These are phyloP conservation scores for Coelastrella sp. DNA, from an alignment of 139 green algal species.

Conservation along the genomic window DNA sequence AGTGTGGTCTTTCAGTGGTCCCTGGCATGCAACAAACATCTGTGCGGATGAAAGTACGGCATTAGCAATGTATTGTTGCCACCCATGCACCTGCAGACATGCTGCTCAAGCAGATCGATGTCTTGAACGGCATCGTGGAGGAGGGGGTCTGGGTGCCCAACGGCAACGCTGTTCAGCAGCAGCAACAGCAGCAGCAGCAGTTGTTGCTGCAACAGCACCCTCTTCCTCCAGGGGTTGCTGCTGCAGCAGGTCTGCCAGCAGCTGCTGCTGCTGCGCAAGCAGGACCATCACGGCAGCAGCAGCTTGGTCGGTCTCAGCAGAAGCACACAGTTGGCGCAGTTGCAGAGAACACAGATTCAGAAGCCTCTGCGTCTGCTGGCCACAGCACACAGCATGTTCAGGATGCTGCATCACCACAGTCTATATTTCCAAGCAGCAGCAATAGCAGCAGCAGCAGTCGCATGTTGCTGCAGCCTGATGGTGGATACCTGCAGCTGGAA, in stretches of 20 bases:
- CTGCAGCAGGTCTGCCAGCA: neutral
- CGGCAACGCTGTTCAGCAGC: neutral
- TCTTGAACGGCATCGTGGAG: neutral
- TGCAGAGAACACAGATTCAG: neutral
- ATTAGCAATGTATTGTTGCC: no score
- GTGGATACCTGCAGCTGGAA: neutral
- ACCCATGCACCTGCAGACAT: no score
- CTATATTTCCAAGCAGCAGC: neutral
- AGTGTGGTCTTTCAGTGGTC: no score
- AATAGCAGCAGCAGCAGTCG: neutral
- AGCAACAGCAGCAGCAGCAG: slow-evolving; percentile 13
- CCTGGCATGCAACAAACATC: no score
- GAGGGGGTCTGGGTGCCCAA: neutral
- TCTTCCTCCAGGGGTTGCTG: neutral
- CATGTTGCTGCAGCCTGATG: neutral
- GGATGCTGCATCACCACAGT: neutral
- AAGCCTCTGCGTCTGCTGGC: neutral
- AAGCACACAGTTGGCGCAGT: neutral
- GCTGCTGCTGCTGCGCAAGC: neutral
- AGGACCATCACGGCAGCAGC: neutral
- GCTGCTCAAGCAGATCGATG: neutral
- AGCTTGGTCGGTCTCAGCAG: neutral
- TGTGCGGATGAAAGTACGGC: no score
- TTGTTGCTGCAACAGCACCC: neutral
- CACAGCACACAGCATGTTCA: neutral